A percentile compares a stretch with the other conserved stretches of the same genome.
phyloP scores from a whole-genome alignment of 306 rosid species.

The Vicia villosa region DNA sequence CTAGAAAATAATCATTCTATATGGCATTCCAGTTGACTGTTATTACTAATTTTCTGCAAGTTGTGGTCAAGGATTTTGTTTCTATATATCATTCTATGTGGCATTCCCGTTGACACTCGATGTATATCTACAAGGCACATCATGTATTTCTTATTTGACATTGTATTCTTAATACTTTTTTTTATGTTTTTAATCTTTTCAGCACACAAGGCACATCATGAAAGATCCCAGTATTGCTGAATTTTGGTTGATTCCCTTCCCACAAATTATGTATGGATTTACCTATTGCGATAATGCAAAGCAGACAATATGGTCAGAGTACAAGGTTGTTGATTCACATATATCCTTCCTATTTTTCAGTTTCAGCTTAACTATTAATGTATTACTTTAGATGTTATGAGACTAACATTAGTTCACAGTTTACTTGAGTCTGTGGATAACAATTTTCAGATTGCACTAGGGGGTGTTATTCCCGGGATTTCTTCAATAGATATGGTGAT shows the following conservation, averaged over 20 bases:
- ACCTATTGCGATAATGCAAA: conserved; percentile 80
- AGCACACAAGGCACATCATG: conserved; percentile 92
- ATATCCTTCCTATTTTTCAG: conserved; percentile 30
- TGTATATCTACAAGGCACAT: no score
- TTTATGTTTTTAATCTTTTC: conserved; percentile 35
- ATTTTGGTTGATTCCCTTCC: conserved; percentile 88
- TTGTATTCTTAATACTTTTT: conserved; percentile 22
- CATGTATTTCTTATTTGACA: conserved; percentile 42
- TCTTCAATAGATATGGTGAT: conserved; percentile 86
- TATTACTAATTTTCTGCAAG: conserved; percentile 57
- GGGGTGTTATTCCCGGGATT: no score
- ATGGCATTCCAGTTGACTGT: conserved; percentile 24
- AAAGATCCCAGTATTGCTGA: conserved; percentile 97
- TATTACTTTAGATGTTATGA: no score
- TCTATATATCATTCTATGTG: no score
- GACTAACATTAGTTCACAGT: conserved; percentile 27
- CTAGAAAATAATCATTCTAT: conserved; percentile 35
- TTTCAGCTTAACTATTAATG: conserved; percentile 29
- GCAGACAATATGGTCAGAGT: conserved; percentile 90
- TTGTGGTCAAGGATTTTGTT: conserved; percentile 75
- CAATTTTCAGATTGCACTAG: conserved; percentile 79
- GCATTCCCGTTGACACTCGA: no score
- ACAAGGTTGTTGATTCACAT: conserved; percentile 67
- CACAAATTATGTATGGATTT: conserved; percentile 83
- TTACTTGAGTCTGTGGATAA: conserved; percentile 36